Conservation (phyloP, 495 filamentous ascomycete species). For the Aspergillus baeticus region DNA sequence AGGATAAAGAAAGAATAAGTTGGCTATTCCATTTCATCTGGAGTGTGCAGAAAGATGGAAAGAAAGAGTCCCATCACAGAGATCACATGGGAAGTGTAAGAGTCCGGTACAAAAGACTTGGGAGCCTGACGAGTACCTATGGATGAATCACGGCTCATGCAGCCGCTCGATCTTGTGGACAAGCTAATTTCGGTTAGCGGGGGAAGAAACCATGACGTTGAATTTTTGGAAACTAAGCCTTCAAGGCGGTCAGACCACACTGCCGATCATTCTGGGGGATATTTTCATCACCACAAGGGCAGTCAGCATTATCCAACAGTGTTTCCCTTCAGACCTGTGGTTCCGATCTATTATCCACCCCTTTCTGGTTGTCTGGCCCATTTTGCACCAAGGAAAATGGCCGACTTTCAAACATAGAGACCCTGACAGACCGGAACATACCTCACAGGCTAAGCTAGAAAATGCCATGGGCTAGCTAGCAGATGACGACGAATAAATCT, state of each 20-base stretch:
- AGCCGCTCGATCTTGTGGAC: conserved; percentile 13
- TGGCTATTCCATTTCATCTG: not conserved
- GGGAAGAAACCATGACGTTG: conserved; percentile 4
- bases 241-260: conserved; percentile 12
- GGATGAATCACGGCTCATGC: conserved; percentile 7
- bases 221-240: not conserved
- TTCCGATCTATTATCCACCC: not conserved
- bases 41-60: not conserved
- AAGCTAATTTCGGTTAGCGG: conserved; percentile 2
- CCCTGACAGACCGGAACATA: not conserved
- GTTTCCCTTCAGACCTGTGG: not conserved
- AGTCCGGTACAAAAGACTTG: not conserved
- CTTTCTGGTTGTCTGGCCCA: not conserved
- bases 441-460: not conserved
- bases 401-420: not conserved
- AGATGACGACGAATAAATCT: not conserved
- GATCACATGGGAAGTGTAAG: conserved; percentile 10
- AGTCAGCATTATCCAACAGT: not conserved
- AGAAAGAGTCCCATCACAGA: not conserved
- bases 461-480: conserved; percentile 7
- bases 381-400: not conserved
- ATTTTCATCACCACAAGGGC: not conserved
- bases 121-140: not conserved
- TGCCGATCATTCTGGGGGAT: conserved; percentile 16
- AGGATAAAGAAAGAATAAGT: not conserved